Conservation (phyloP, 2,329 filamentous ascomycete genomes). For the Neophaeococcomyces mojaviensis region DNA sequence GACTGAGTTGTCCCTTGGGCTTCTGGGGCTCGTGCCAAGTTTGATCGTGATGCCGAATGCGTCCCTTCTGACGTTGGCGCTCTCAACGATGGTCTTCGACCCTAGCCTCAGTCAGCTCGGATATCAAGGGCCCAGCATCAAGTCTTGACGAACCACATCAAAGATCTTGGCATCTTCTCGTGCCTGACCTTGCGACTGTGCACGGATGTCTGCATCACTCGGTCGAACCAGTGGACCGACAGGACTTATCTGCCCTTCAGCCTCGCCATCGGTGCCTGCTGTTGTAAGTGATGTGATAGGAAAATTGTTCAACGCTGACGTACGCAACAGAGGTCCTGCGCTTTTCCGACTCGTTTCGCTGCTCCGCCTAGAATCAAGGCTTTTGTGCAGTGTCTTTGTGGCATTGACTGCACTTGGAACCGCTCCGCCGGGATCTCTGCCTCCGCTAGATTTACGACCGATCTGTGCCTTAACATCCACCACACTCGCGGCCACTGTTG, state of each 20-base stretch:
- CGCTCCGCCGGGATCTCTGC: constrained; percentile 14
- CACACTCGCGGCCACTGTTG: constrained; percentile 78
- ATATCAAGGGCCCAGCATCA: constrained; percentile 36
- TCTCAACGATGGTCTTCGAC: not conserved
- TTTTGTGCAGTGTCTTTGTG: constrained; percentile 69
- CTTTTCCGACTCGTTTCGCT: constrained; percentile 80
- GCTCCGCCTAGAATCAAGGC: constrained; percentile 81
- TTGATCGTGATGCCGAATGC: constrained; percentile 1
- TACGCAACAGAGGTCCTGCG: constrained; percentile 14
- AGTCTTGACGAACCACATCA: constrained; percentile 44
- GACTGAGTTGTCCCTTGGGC: constrained; percentile 10
- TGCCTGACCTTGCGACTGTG: constrained; percentile 12
- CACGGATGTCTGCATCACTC: constrained; percentile 1
- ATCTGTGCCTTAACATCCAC: constrained; percentile 71
- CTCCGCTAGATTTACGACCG: constrained; percentile 23
- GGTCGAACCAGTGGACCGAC: constrained; percentile 11
- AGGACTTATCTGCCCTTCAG: constrained; percentile 16
- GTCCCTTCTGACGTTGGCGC: constrained; percentile 3
- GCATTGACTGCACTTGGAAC: constrained; percentile 25
- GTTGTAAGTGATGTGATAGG: constrained; percentile 1
- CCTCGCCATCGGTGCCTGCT: constrained; percentile 4
- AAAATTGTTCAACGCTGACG: not conserved
- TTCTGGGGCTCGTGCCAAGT: constrained; percentile 1
- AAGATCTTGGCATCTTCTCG: constrained; percentile 35
- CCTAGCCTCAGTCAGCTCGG: constrained; percentile 5